phyloP scores from a whole-genome alignment of 2,329 filamentous ascomycete genomes.

The Bipolaris oryzae region DNA sequence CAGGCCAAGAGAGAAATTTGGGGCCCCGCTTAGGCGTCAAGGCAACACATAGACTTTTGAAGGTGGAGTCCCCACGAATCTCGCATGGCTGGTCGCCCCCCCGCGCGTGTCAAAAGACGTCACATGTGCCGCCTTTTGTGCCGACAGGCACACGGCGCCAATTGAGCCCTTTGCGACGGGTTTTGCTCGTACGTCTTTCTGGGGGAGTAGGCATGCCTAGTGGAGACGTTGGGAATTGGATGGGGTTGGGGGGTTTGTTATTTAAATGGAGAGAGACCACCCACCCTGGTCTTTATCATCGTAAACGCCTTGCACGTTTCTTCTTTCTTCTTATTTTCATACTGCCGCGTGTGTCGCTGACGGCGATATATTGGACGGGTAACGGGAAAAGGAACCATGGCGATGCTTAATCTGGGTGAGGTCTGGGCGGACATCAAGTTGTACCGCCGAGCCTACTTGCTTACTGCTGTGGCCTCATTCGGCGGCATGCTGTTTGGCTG shows the following conservation, averaged over 20 bases:
- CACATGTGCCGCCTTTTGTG: neutral
- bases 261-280: too few relatives aligned
- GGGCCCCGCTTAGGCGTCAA: too few relatives aligned
- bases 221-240: too few relatives aligned
- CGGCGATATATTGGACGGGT: neutral
- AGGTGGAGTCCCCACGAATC: too few relatives aligned
- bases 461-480: slow-evolving; percentile 52
- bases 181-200: slow-evolving; percentile 5
- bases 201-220: too few relatives aligned
- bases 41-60: too few relatives aligned
- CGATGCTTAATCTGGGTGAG: slow-evolving; percentile 38
- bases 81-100: too few relatives aligned
- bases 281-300: too few relatives aligned
- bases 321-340: too few relatives aligned
- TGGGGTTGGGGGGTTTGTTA: too few relatives aligned
- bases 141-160: neutral
- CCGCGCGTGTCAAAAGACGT: neutral
- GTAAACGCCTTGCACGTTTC: too few relatives aligned
- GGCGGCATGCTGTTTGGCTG: slow-evolving; percentile 49
- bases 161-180: slow-evolving; percentile 6
- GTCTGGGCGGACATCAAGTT: slow-evolving; percentile 50
- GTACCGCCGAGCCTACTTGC: slow-evolving; percentile 49
- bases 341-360: neutral
- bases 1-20: too few relatives aligned
- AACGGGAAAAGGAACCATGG: slow-evolving; percentile 27